phyloP scores from a whole-genome alignment of 2,329 filamentous ascomycete genomes.

The Chaetomium globosum region DNA sequence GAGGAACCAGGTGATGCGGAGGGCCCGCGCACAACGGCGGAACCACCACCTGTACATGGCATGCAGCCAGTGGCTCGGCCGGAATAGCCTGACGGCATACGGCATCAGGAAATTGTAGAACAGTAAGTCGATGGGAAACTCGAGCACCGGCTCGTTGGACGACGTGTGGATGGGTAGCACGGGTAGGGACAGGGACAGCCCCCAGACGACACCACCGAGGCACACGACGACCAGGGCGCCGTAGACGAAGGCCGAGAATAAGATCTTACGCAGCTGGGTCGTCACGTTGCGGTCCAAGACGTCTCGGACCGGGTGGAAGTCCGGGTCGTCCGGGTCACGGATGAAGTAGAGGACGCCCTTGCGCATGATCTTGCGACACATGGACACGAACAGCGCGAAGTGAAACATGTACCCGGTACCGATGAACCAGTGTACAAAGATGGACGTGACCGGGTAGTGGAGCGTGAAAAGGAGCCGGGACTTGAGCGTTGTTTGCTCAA shows the following conservation, averaged over 20 bases:
- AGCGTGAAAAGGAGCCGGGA: slow-evolving; percentile 78
- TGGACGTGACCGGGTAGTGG: slow-evolving; percentile 80
- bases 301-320: slow-evolving; percentile 95
- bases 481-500: slow-evolving; percentile 75
- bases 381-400: slow-evolving; percentile 96
- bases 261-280: slow-evolving; percentile 92
- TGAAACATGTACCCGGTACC: slow-evolving; percentile 99
- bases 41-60: slow-evolving; percentile 97
- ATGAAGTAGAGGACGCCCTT: slow-evolving; percentile 97
- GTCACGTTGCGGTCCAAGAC: slow-evolving; percentile 90
- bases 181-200: slow-evolving; percentile 68
- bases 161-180: slow-evolving; percentile 93
- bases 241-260: slow-evolving; percentile 94
- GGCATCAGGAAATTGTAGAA: slow-evolving; percentile 98
- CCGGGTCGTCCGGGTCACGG: slow-evolving; percentile 94
- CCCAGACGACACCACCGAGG: slow-evolving; percentile 93
- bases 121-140: slow-evolving; percentile 90
- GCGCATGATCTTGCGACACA: slow-evolving; percentile 98
- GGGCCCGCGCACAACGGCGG: slow-evolving; percentile 73
- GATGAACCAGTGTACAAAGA: slow-evolving; percentile 98
- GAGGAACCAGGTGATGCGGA: slow-evolving; percentile 88
- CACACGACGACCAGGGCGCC: slow-evolving; percentile 90
- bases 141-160: slow-evolving; percentile 85
- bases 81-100: slow-evolving; percentile 78
- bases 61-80: slow-evolving; percentile 81